Evolutionary conservation across 129 eudicot genomes (phyloP).

Genomic region (Saposhnikovia divaricata): DNA sequence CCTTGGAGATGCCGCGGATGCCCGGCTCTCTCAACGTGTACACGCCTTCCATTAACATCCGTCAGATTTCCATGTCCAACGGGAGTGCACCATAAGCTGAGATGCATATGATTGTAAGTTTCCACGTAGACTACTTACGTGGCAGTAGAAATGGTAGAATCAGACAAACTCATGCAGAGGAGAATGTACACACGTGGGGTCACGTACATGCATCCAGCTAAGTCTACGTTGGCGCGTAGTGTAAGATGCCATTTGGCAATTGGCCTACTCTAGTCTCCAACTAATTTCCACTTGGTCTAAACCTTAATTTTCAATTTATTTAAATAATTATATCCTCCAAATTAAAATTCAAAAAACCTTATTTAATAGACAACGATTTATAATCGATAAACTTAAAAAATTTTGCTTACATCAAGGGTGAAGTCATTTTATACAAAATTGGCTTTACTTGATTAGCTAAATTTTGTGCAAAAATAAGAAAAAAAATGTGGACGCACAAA

Average conservation of each 20-base stretch:
- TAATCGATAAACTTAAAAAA: no score
- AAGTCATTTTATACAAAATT: no score
- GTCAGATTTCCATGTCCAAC: neutral
- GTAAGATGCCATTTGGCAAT: neutral
- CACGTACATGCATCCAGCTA: neutral
- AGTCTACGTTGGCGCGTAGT: conserved; percentile 29
- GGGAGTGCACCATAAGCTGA: neutral
- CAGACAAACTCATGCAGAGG: neutral
- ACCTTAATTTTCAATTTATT: neutral
- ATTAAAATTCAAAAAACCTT: no score
- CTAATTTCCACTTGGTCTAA: neutral
- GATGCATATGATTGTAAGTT: neutral
- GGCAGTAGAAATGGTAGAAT: neutral
- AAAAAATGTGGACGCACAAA: no score
- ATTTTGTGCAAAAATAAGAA: no score
- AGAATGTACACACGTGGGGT: neutral
- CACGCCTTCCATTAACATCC: neutral
- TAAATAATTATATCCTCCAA: neutral
- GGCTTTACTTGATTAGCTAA: no score
- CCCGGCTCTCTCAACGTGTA: neutral
- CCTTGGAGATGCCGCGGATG: no score
- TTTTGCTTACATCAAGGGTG: no score
- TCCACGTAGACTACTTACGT: neutral
- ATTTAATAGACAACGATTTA: no score
- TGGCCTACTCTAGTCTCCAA: neutral